phyloP scores from a whole-genome alignment of 78 protist genomes.

The Dictyostelium citrinum region DNA sequence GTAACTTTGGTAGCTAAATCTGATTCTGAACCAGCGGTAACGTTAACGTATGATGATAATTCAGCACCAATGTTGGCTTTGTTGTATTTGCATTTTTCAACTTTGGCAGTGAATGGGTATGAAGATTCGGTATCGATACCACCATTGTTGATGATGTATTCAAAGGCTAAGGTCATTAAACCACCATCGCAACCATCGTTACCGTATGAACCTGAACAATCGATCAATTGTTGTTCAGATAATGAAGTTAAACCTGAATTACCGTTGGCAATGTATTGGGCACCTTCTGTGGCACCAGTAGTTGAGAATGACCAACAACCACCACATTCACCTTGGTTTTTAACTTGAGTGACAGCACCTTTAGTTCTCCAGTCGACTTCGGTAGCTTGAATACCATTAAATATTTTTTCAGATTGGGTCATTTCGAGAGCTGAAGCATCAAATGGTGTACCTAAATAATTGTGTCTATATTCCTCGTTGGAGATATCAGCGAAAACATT shows the following conservation, averaged over 20 bases:
- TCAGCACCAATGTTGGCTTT: conserved; percentile 44
- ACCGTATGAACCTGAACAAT: conserved; percentile 78
- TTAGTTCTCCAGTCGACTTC: conserved; percentile 72
- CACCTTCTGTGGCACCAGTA: conserved; percentile 79
- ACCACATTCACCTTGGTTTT: conserved; percentile 86
- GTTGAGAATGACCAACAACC: conserved; percentile 88
- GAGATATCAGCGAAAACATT: conserved; percentile 64
- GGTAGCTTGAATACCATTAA: background rate
- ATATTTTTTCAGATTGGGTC: background rate
- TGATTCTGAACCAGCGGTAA: conserved; percentile 60
- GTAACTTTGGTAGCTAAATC: conserved; percentile 69
- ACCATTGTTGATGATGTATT: conserved; percentile 76
- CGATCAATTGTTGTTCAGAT: conserved; percentile 88
- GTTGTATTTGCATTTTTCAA: conserved; percentile 54
- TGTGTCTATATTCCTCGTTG: conserved; percentile 38
- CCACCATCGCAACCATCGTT: conserved; percentile 91
- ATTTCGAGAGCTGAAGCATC: conserved; percentile 4
- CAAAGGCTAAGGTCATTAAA: conserved; percentile 75
- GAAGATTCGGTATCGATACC: conserved; percentile 87
- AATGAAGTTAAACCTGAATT: conserved; percentile 9
- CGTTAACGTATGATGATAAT: conserved; percentile 53
- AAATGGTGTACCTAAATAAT: conserved; percentile 19
- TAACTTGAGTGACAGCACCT: conserved; percentile 82
- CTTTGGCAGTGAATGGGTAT: conserved; percentile 88
- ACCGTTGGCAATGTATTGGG: conserved; percentile 18